Percentiles rank a stretch among this genome's conserved stretches.
Conservation (phyloP, 1,284 basidiomycete species). For the Pseudozyma sp. region DNA sequence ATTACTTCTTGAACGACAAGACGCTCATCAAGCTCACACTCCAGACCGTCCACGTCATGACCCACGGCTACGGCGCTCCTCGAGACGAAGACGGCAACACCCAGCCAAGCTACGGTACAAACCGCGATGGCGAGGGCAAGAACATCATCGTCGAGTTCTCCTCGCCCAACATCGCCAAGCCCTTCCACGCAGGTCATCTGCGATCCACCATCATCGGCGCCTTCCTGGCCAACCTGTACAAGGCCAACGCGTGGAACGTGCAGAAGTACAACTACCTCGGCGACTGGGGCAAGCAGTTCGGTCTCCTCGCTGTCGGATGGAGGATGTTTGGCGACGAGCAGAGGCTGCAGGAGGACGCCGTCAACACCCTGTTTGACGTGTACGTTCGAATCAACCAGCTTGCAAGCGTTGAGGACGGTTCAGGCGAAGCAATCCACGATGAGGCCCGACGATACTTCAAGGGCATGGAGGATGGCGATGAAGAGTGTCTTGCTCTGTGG, state of each 20-base stretch:
- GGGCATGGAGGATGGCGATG: conserved; percentile 90
- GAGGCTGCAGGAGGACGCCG: conserved; percentile 85
- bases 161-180: conserved; percentile 97
- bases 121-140: conserved; percentile 63
- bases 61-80: conserved; percentile 71
- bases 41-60: conserved; percentile 81
- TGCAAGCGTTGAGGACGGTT: conserved; percentile 71
- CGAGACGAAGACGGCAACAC: conserved; percentile 54
- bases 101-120: conserved; percentile 64
- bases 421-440: conserved; percentile 78
- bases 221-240: conserved; percentile 91
- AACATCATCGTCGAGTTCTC: conserved; percentile 80
- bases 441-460: conserved; percentile 92
- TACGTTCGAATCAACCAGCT: conserved; percentile 95
- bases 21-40: conserved; percentile 83
- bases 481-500: conserved; percentile 86
- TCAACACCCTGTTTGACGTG: conserved; percentile 92
- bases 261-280: conserved; percentile 86
- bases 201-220: conserved; percentile 97
- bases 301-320: conserved; percentile 89
- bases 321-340: conserved; percentile 89
- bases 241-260: conserved; percentile 92
- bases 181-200: conserved; percentile 97
- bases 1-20: conserved; percentile 65
- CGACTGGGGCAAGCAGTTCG: conserved; percentile 72